phyloP scores from a whole-genome alignment of 2,329 filamentous ascomycete species.

The Penicillium sp. region DNA sequence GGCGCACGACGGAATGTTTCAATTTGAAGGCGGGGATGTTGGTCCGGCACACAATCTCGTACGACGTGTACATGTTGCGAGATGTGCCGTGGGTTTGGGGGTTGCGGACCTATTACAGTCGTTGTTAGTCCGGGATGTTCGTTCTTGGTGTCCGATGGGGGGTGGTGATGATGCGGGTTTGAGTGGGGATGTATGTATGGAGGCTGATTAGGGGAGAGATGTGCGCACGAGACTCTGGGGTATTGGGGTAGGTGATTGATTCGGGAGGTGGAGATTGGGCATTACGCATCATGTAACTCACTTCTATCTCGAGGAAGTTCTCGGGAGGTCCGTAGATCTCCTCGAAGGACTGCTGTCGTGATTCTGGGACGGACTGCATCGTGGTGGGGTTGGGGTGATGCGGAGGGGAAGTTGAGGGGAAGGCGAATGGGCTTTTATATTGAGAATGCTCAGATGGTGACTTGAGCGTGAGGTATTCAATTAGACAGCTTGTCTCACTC shows the following conservation, averaged over 20 bases:
- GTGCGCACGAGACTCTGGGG: slow-evolving; percentile 4
- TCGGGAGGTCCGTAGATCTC: slow-evolving; percentile 98
- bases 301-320: slow-evolving; percentile 98
- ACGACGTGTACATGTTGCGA: slow-evolving; percentile 96
- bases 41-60: slow-evolving; percentile 95
- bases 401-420: neutral
- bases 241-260: neutral
- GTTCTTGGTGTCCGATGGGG: neutral
- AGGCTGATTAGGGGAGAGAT: slow-evolving; percentile 7
- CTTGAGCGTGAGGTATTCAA: neutral
- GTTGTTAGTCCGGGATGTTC: neutral
- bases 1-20: slow-evolving; percentile 79
- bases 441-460: neutral
- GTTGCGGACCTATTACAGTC: slow-evolving; percentile 65
- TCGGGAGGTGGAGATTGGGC: neutral
- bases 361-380: slow-evolving; percentile 64
- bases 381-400: slow-evolving; percentile 21
- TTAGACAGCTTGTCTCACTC: neutral
- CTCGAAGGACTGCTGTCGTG: slow-evolving; percentile 91
- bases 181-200: neutral
- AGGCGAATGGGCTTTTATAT: neutral
- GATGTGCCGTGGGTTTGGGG: slow-evolving; percentile 93
- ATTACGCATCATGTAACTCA: slow-evolving; percentile 40
- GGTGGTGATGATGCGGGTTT: neutral
- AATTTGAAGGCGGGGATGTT: slow-evolving; percentile 99